phyloP scores from a whole-genome alignment of 2,329 filamentous ascomycete genomes.

The Xylariaceae sp. region DNA sequence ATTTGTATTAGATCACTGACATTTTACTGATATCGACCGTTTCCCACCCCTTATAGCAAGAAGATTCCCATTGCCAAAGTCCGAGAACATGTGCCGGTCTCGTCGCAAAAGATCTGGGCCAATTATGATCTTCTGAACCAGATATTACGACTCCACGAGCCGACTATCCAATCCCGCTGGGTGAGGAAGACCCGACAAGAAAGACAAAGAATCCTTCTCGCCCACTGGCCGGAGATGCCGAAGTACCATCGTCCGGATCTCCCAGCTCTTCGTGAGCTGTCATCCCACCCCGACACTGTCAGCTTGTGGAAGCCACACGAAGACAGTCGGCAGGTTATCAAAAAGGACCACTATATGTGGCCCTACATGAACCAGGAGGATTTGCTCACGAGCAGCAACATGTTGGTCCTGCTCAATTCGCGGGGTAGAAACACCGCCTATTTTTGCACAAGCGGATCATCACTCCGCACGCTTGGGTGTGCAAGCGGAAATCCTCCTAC shows the following conservation, averaged over 20 bases:
- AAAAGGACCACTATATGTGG: neutral
- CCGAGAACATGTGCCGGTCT: too few relatives aligned
- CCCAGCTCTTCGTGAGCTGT: constrained; percentile 3
- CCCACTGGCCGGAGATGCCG: constrained; percentile 7
- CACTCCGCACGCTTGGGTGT: neutral
- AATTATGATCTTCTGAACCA: too few relatives aligned
- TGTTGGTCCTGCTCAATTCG: neutral
- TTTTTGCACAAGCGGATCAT: neutral
- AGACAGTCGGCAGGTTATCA: neutral
- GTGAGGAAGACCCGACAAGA: constrained; percentile 42
- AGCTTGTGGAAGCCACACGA: neutral
- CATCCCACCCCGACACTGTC: neutral
- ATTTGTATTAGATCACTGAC: too few relatives aligned
- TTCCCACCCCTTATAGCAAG: too few relatives aligned
- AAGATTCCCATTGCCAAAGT: too few relatives aligned
- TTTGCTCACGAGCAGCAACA: neutral
- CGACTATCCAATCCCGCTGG: constrained; percentile 50
- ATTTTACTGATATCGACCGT: too few relatives aligned
- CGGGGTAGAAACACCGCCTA: neutral
- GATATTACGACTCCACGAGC: too few relatives aligned
- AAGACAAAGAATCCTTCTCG: constrained; percentile 7
- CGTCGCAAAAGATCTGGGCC: too few relatives aligned
- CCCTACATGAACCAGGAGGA: constrained; percentile 2
- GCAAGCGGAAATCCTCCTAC: neutral
- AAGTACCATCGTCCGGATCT: constrained; percentile 7